phyloP scores from a whole-genome alignment of 1,284 basidiomycete genomes.

The Trichosporon sp. region DNA sequence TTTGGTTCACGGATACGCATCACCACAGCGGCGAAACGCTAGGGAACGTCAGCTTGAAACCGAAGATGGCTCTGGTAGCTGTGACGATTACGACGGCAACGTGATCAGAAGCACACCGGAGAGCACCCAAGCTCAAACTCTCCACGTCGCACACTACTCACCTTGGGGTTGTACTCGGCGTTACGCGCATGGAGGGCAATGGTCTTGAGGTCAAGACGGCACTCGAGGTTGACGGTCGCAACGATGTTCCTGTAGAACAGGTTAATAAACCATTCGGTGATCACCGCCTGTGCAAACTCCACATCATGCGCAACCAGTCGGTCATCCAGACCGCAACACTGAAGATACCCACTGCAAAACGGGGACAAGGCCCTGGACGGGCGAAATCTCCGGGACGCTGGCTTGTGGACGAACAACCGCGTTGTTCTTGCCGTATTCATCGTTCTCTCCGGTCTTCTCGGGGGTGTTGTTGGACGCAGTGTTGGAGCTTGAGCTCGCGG shows the following conservation, averaged over 20 bases:
- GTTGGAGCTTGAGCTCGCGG: constrained; percentile 16
- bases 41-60: constrained; percentile 56
- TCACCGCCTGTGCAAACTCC: neutral
- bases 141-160: constrained; percentile 59
- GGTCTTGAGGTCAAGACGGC: constrained; percentile 95
- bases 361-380: constrained; percentile 90
- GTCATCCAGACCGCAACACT: neutral
- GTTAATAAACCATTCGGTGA: neutral
- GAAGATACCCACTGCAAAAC: constrained; percentile 70
- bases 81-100: neutral
- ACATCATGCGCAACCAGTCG: neutral
- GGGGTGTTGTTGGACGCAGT: constrained; percentile 7
- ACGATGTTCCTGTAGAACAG: constrained; percentile 77
- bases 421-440: constrained; percentile 29
- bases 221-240: constrained; percentile 98
- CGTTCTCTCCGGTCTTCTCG: constrained; percentile 21
- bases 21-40: constrained; percentile 99
- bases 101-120: neutral
- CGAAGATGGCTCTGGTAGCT: neutral
- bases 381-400: constrained; percentile 71
- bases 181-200: constrained; percentile 97
- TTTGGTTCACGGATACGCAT: constrained; percentile 99
- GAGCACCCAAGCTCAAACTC: neutral
- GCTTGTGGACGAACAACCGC: constrained; percentile 33
- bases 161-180: constrained; percentile 99